Percentiles rank a stretch among this genome's conserved stretches.
phyloP scores from a whole-genome alignment of 495 filamentous ascomycete species.

The Talaromyces wortmannii region DNA sequence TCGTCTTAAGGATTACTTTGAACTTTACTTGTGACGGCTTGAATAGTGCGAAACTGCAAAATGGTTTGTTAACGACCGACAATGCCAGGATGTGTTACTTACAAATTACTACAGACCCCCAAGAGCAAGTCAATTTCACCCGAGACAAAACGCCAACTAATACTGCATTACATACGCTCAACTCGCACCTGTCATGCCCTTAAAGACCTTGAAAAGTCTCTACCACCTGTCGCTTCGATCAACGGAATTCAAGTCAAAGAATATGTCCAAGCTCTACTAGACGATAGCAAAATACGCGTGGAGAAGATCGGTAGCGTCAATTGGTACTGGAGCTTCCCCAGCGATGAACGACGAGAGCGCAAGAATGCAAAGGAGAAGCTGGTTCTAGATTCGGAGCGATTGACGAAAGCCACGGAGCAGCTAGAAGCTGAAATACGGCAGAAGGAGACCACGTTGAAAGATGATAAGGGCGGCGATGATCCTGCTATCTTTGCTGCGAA shows the following conservation, averaged over 20 bases:
- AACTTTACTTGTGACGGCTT: neutral
- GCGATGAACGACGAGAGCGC: constrained; percentile 51
- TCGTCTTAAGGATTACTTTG: neutral
- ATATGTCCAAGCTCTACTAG: constrained; percentile 54
- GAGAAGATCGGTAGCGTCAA: constrained; percentile 79
- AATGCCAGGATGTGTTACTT: neutral
- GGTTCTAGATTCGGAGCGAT: constrained; percentile 48
- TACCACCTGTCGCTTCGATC: constrained; percentile 62
- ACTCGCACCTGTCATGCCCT: constrained; percentile 61
- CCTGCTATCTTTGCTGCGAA: constrained; percentile 3
- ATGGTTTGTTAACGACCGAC: neutral
- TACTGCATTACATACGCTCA: constrained; percentile 57
- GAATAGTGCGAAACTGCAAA: neutral
- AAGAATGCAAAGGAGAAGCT: constrained; percentile 41
- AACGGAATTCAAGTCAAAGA: constrained; percentile 66
- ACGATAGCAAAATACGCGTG: constrained; percentile 60
- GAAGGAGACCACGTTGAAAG: neutral
- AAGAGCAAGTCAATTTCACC: constrained; percentile 45
- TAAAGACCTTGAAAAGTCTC: constrained; percentile 67
- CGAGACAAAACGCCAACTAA: constrained; percentile 52
- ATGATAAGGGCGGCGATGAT: constrained; percentile 13
- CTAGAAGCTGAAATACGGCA: constrained; percentile 11
- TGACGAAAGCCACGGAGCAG: constrained; percentile 26
- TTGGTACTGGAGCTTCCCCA: constrained; percentile 74
- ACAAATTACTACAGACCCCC: constrained; percentile 41